Conservation (phyloP, 2,329 filamentous ascomycete genomes). For the Verticillium nubilum region DNA sequence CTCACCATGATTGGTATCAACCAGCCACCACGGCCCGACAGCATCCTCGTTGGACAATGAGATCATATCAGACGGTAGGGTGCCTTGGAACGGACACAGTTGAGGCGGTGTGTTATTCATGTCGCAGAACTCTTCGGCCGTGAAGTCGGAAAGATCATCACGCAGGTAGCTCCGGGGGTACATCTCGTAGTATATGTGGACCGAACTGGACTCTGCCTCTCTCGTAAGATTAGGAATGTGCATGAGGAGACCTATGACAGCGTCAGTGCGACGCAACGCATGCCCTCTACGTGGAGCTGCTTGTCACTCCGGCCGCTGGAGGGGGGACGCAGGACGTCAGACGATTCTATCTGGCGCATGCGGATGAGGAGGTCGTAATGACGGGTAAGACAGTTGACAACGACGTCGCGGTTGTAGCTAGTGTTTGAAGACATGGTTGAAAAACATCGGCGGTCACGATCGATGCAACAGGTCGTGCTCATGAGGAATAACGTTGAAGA, state of each 20-base stretch:
- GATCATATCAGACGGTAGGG: constrained; percentile 9
- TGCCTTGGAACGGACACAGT: constrained; percentile 6
- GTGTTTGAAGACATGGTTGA: too few species aligned
- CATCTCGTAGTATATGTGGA: too few species aligned
- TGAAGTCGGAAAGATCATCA: too few species aligned
- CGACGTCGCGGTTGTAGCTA: constrained; percentile 3
- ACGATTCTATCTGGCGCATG: constrained; percentile 8
- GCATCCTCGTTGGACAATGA: constrained; percentile 11
- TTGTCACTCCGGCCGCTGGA: constrained; percentile 7
- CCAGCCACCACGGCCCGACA: constrained; percentile 7
- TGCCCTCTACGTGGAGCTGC: constrained; percentile 10
- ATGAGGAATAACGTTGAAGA: too few species aligned
- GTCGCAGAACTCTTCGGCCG: too few species aligned
- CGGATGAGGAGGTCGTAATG: constrained; percentile 9
- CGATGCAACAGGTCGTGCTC: too few species aligned
- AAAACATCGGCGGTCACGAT: too few species aligned
- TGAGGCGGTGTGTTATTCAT: too few species aligned
- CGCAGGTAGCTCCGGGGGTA: too few species aligned
- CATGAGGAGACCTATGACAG: constrained; percentile 7
- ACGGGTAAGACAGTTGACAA: constrained; percentile 7
- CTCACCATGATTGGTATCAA: constrained; percentile 8
- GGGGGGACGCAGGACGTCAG: constrained; percentile 6
- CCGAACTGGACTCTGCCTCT: too few species aligned
- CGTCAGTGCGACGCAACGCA: constrained; percentile 11
- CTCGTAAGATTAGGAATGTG: constrained; percentile 6